Conservation (phyloP, 371 early-diverging fungal genomes). For the Nematocida sp. region DNA sequence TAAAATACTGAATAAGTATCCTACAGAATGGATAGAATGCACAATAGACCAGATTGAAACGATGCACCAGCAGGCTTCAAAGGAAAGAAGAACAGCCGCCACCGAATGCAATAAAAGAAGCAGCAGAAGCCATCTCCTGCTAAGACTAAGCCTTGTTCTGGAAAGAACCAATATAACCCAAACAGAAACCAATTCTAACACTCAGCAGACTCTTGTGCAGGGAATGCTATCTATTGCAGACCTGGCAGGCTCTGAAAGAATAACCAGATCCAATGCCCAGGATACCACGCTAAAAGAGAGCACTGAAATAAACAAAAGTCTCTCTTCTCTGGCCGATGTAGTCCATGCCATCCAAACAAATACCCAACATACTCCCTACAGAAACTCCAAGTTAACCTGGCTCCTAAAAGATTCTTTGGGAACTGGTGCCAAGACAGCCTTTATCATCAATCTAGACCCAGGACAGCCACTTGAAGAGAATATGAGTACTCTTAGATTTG, state of each 20-base stretch:
- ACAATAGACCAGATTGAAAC: slow-evolving; percentile 70
- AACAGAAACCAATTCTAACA: slow-evolving; percentile 65
- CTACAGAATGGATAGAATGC: slow-evolving; percentile 67
- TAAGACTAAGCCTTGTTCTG: slow-evolving; percentile 66
- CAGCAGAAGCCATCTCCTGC: slow-evolving; percentile 80
- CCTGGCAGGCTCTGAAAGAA: slow-evolving; percentile 96
- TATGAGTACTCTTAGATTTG: slow-evolving; percentile 10
- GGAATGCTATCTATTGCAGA: slow-evolving; percentile 86
- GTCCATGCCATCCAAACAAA: slow-evolving; percentile 72
- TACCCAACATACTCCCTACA: slow-evolving; percentile 79
- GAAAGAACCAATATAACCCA: slow-evolving; percentile 71
- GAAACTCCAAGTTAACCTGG: slow-evolving; percentile 90
- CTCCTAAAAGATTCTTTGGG: slow-evolving; percentile 75
- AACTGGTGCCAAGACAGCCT: slow-evolving; percentile 85
- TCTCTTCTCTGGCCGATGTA: slow-evolving; percentile 82
- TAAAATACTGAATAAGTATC: slow-evolving; percentile 70
- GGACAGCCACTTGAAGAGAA: slow-evolving; percentile 6
- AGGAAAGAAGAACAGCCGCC: slow-evolving; percentile 76
- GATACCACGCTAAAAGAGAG: slow-evolving; percentile 85
- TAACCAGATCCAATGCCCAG: slow-evolving; percentile 75
- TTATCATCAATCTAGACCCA: slow-evolving; percentile 85
- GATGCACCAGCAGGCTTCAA: slow-evolving; percentile 70
- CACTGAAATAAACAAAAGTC: slow-evolving; percentile 87
- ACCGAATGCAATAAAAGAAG: slow-evolving; percentile 86
- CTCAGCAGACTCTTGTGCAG: too few species aligned